Conservation (phyloP, 768 basidiomycete species). For the Crepidotus variabilis region DNA sequence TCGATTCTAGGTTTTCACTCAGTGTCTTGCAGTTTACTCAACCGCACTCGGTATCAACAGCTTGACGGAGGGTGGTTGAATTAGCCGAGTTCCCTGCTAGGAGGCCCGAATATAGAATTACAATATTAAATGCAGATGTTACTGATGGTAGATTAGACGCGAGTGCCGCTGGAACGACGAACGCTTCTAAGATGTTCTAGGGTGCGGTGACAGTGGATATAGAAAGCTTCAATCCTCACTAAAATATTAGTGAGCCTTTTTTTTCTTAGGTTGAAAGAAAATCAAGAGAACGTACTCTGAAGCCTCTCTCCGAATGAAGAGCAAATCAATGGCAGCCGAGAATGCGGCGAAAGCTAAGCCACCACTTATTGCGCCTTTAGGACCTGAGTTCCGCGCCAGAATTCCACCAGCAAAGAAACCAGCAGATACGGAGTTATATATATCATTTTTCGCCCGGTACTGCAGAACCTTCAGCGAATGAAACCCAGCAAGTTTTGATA, state of each 20-base stretch:
- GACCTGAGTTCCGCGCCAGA: constrained; percentile 83
- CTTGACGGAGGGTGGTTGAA: no score
- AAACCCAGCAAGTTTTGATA: constrained; percentile 15
- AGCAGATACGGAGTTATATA: constrained; percentile 83
- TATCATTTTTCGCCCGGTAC: constrained; percentile 97
- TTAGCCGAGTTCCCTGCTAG: no score
- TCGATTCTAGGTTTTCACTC: no score
- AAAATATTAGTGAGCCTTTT: background rate
- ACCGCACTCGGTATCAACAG: no score
- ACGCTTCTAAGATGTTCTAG: no score
- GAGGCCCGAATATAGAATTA: no score
- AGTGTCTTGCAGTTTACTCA: no score
- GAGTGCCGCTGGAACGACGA: no score
- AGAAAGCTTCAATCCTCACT: background rate
- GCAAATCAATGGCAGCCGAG: constrained; percentile 81
- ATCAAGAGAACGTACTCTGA: constrained; percentile 47
- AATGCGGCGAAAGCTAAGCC: constrained; percentile 92
- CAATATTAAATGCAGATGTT: no score
- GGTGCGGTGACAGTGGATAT: background rate
- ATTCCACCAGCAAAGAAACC: constrained; percentile 89
- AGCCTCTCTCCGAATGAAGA: constrained; percentile 75
- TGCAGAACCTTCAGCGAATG: constrained; percentile 23
- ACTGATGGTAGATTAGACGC: no score
- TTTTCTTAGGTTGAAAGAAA: background rate
- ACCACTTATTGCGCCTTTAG: constrained; percentile 82